A percentile compares a stretch with the other conserved stretches of the same genome.
Conservation (phyloP, 306 rosid species). For the Prosopis cineraria region DNA sequence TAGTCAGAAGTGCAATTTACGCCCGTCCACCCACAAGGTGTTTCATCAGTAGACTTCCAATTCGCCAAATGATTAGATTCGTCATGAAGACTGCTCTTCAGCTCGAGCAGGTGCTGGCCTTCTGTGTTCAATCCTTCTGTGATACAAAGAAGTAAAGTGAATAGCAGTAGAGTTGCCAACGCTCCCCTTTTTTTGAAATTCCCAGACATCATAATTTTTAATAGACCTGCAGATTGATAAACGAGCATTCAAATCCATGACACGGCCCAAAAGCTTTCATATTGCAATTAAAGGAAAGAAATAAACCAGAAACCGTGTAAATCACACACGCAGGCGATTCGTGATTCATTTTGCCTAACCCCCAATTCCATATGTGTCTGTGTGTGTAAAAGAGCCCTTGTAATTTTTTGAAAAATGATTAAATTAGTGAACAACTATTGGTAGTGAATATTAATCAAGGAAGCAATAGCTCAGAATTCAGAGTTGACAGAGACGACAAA, state of each 20-base stretch:
- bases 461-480: conserved; percentile 29
- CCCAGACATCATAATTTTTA: conserved; percentile 55
- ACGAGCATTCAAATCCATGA: not conserved
- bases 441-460: not conserved
- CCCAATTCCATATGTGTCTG: not conserved
- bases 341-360: not conserved
- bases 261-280: conserved; percentile 11
- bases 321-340: not conserved
- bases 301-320: not conserved
- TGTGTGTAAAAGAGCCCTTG: not conserved
- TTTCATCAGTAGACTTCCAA: conserved; percentile 72
- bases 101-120: conserved; percentile 65
- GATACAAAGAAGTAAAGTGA: conserved; percentile 48
- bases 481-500: conserved; percentile 6
- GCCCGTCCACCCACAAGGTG: conserved; percentile 86
- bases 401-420: not conserved
- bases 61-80: conserved; percentile 41
- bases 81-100: conserved; percentile 63
- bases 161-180: conserved; percentile 45
- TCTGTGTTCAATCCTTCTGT: conserved; percentile 78
- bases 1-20: conserved; percentile 59
- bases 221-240: conserved; percentile 48
- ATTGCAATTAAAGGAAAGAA: not conserved
- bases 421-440: not conserved
- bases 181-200: conserved; percentile 45